Evolutionary conservation across 139 green algal genomes (phyloP).

Genomic region (Dunaliella primolecta): DNA sequence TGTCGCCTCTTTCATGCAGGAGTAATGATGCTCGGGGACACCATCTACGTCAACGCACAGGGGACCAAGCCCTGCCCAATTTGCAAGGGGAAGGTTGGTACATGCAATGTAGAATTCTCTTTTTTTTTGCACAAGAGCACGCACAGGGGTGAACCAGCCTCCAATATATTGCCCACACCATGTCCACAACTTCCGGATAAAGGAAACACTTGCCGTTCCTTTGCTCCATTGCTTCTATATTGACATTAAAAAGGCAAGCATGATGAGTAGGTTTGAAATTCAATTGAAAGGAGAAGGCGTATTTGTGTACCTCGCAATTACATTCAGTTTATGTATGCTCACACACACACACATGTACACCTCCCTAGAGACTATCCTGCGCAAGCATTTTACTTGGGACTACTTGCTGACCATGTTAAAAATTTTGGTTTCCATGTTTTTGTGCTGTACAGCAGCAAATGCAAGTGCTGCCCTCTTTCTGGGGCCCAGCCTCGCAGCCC

Average conservation of each 20-base stretch:
- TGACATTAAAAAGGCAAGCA: neutral
- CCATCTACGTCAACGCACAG: conserved; percentile 14
- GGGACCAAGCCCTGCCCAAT: conserved; percentile 39
- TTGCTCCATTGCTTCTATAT: neutral
- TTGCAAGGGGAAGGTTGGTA: conserved; percentile 40
- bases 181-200: neutral
- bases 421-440: too few species aligned
- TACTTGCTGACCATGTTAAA: too few species aligned
- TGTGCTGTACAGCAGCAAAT: too few species aligned
- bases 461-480: too few species aligned
- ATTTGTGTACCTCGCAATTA: neutral
- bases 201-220: neutral
- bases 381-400: too few species aligned
- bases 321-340: too few species aligned
- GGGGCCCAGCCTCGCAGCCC: too few species aligned
- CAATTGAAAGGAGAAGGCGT: neutral
- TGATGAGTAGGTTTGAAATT: neutral
- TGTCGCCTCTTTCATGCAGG: too few species aligned
- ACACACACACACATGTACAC: neutral
- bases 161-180: neutral
- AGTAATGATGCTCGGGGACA: conserved; percentile 40
- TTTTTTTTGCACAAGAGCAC: neutral
- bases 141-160: neutral
- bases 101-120: neutral
- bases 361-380: too few species aligned